Evolutionary conservation across 129 eudicot genomes (phyloP), one percentile per base, ranked within the genome.

Genomic region (Heracleum sosnowskyi): DNA sequence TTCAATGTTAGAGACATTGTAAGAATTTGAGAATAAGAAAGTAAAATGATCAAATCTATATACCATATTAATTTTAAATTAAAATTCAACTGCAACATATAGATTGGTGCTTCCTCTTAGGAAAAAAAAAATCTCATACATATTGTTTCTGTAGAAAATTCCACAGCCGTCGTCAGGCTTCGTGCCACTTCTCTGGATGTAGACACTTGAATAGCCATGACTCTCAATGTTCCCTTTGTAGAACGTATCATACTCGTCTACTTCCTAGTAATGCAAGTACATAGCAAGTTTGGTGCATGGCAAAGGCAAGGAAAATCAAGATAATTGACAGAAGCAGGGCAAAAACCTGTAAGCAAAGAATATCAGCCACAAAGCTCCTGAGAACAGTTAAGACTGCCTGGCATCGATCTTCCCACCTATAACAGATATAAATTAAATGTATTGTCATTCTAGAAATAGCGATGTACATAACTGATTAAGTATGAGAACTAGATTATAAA

Each of bases 91-190:
- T 57, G 34, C 4, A 12, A 42, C 74, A 80, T 41, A 22, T 9
- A 80, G 9, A 11, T 62, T 26, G 11, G 73, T 17, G 45, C 64
- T 28, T 39, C 26, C 47, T 11, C 45, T 77, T n/a, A 29, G 46
- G 0, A 63, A 39, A 42, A 40, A 33, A 80, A 57, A 35, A 24
- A 53, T 47, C 47, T 51, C 87, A 37, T 84, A 91, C 98, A 74
- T 86, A 81, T 81, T 79, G 49, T 55, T 87, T 79, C 90, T 90
- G 87, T 91, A 95, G 84, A 95, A 95, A 47, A 95, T 87, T 51
- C 96, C 98, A 81, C 98, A 95, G 24, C 98, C 98, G 69, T 95
- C 98, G 69, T 95, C 98, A 70, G 86, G 89, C 86, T 92, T 95
- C 74, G 81, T 83, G 76, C 98, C 97, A 74, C 86, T 87, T 84